phyloP scores from a whole-genome alignment of 140 eudicot genomes.

The Bidens hawaiensis region DNA sequence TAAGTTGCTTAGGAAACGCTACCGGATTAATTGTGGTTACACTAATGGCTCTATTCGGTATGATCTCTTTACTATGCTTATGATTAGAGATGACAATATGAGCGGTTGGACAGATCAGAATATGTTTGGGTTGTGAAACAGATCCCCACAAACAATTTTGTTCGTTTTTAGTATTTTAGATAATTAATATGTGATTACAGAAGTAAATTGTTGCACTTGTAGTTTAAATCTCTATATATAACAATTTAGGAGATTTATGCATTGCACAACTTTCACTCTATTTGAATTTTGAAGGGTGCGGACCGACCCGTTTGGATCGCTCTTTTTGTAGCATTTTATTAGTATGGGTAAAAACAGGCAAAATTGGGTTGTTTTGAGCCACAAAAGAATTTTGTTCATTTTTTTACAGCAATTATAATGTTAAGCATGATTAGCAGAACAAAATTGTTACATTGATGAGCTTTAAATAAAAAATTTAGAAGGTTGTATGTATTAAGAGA shows the following conservation, averaged over 20 bases:
- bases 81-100: not conserved
- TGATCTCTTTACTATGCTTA: conserved; percentile 3
- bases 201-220: not conserved
- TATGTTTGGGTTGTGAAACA: not conserved
- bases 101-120: not conserved
- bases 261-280: not conserved
- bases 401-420: not conserved
- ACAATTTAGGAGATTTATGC: not conserved
- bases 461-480: not conserved
- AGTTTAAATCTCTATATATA: not conserved
- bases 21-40: conserved; percentile 76
- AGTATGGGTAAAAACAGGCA: not conserved
- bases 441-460: not conserved
- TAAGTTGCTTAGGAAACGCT: conserved; percentile 55
- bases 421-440: not conserved
- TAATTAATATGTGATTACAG: not conserved
- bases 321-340: not conserved
- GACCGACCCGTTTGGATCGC: not conserved
- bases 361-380: not conserved
- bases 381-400: not conserved
- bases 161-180: not conserved
- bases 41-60: conserved; percentile 72
- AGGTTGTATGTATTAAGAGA: not conserved
- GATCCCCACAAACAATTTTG: not conserved
- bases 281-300: too few relatives aligned